Evolutionary conservation across 1,139 yeast genomes (phyloP).

Genomic region (Diutina mesorugosa): DNA sequence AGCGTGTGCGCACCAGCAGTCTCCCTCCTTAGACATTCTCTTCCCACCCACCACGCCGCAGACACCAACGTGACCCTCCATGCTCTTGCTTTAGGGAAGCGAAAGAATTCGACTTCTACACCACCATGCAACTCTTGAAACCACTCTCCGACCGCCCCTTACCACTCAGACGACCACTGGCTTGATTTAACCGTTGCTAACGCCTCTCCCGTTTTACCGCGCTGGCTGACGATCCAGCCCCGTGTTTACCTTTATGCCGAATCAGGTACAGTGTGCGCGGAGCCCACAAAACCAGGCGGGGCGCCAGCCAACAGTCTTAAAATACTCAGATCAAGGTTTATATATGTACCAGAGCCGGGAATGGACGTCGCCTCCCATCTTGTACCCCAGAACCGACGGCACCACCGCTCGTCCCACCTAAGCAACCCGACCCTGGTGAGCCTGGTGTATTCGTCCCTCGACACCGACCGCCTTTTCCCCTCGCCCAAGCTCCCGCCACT

Average conservation of each 20-base stretch:
- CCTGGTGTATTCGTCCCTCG: not conserved
- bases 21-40: too few relatives aligned
- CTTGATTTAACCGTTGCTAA: too few relatives aligned
- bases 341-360: constrained; percentile 1
- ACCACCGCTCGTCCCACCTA: not conserved
- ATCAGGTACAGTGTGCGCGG: not conserved
- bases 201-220: not conserved
- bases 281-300: not conserved
- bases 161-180: too few relatives aligned
- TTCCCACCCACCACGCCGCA: too few relatives aligned
- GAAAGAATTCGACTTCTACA: too few relatives aligned
- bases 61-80: too few relatives aligned
- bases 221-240: not conserved
- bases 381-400: not conserved
- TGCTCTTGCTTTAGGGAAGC: too few relatives aligned
- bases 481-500: not conserved
- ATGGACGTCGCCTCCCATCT: not conserved
- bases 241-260: not conserved
- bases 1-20: too few relatives aligned
- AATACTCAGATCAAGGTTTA: not conserved
- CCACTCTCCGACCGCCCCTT: too few relatives aligned
- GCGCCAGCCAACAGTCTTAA: not conserved
- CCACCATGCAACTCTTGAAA: too few relatives aligned
- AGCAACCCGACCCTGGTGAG: not conserved
- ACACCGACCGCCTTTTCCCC: not conserved